A percentile compares a stretch with the other conserved stretches of the same genome.
Evolutionary conservation across 495 filamentous ascomycete species (phyloP).

Genomic region (Neurospora sp.): DNA sequence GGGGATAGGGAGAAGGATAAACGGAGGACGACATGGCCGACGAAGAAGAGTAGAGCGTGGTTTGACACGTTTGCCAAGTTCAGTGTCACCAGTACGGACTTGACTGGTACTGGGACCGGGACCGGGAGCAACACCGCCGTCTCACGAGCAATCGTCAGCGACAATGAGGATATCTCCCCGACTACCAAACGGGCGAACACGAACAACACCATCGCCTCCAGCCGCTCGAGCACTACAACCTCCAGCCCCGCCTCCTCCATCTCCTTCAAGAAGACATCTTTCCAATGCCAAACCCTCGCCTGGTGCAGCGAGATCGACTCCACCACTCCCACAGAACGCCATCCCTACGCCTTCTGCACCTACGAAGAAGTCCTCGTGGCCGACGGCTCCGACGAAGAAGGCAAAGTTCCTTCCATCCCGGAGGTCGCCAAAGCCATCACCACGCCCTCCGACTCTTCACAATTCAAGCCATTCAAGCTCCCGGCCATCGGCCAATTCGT

Average conservation of each 20-base stretch:
- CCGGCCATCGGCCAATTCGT: conserved; percentile 21
- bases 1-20: not conserved
- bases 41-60: conserved; percentile 18
- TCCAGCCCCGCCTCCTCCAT: conserved; percentile 5
- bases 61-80: conserved; percentile 26
- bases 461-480: conserved; percentile 26
- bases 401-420: conserved; percentile 18
- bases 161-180: not conserved
- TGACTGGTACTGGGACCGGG: not conserved
- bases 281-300: conserved; percentile 23
- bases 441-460: conserved; percentile 13
- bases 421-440: conserved; percentile 28
- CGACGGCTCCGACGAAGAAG: conserved; percentile 3
- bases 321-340: conserved; percentile 7
- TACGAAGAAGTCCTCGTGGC: conserved; percentile 15
- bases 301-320: conserved; percentile 25
- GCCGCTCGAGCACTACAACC: not conserved
- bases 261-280: conserved; percentile 17
- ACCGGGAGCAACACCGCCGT: not conserved
- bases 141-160: not conserved
- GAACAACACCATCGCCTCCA: not conserved
- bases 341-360: conserved; percentile 24
- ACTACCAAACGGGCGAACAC: not conserved
- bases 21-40: conserved; percentile 20
- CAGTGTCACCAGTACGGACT: conserved; percentile 5